Percentiles rank a stretch among this genome's conserved stretches.
Evolutionary conservation across 768 basidiomycete species (phyloP).

Genomic region (Termitomyces sp.): DNA sequence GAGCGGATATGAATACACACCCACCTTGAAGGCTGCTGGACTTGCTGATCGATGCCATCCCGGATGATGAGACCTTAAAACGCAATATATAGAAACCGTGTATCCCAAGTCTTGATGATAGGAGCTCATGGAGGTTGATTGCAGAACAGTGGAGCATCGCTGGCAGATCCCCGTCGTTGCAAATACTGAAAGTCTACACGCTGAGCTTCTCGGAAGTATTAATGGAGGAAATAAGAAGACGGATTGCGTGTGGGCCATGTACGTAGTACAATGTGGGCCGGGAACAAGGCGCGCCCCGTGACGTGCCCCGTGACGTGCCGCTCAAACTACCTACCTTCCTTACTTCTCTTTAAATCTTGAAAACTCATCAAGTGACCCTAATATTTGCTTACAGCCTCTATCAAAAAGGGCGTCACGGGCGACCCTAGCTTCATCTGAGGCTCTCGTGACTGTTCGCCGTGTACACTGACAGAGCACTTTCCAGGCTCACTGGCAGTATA

Average conservation of each 20-base stretch:
- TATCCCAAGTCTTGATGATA: conserved; percentile 8
- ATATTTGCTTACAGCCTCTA: conserved; percentile 1
- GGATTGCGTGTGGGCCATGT: background rate
- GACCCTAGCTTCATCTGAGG: conserved; percentile 3
- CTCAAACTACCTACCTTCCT: conserved; percentile 2
- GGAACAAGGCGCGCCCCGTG: conserved; percentile 10
- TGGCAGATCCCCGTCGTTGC: conserved; percentile 12
- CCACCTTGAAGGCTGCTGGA: conserved; percentile 7
- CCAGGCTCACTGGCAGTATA: background rate
- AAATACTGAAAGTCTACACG: background rate
- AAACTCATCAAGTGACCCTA: conserved; percentile 1
- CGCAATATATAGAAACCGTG: conserved; percentile 8
- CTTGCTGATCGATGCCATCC: conserved; percentile 12
- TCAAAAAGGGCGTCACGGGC: background rate
- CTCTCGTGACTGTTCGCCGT: background rate
- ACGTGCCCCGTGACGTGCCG: conserved; percentile 11
- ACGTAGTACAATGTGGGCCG: conserved; percentile 3
- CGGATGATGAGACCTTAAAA: conserved; percentile 7
- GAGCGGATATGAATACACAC: conserved; percentile 15
- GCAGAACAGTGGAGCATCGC: conserved; percentile 10
- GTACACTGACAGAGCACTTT: background rate
- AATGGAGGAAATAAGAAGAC: conserved; percentile 4
- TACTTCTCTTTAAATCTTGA: background rate
- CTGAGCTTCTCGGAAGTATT: conserved; percentile 10
- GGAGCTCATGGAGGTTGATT: conserved; percentile 10